phyloP scores from a whole-genome alignment of 164 flowering plant species.

The Santalum album region DNA sequence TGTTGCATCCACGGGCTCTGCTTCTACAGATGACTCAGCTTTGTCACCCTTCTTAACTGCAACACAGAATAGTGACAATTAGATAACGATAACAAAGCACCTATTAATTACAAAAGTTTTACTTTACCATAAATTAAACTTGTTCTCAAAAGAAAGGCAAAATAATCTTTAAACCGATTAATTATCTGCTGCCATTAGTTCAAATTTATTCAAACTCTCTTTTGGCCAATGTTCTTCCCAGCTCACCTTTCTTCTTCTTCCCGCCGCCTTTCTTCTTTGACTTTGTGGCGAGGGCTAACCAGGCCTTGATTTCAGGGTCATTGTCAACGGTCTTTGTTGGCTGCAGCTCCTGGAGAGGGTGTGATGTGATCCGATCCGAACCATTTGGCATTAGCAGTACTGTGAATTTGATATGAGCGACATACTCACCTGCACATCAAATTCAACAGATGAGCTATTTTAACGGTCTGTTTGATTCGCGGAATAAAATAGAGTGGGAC shows the following conservation, averaged over 20 bases:
- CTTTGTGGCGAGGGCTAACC: slow-evolving; percentile 77
- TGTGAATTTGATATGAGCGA: slow-evolving; percentile 92
- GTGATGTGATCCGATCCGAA: slow-evolving; percentile 78
- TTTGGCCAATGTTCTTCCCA: no score
- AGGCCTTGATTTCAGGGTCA: slow-evolving; percentile 89
- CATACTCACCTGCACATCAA: slow-evolving; percentile 61
- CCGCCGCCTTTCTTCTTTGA: slow-evolving; percentile 97
- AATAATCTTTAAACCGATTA: no score
- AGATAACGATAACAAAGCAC: no score
- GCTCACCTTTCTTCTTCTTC: slow-evolving; percentile 87
- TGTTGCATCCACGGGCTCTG: slow-evolving; percentile 57
- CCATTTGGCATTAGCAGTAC: slow-evolving; percentile 97
- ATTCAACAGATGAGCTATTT: no score
- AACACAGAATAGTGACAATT: no score
- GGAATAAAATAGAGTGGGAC: no score
- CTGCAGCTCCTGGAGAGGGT: slow-evolving; percentile 68
- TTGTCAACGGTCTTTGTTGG: slow-evolving; percentile 54
- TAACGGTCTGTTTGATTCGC: no score
- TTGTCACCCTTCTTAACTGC: slow-evolving; percentile 74
- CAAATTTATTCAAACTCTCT: no score
- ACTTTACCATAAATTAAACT: no score
- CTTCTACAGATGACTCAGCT: slow-evolving; percentile 41
- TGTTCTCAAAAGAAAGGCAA: no score
- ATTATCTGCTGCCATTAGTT: no score
- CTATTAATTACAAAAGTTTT: no score